Percentiles rank a stretch among this genome's conserved stretches.
Conservation (phyloP, 352 stramenopile species). For the Phytophthora hibernalis region DNA sequence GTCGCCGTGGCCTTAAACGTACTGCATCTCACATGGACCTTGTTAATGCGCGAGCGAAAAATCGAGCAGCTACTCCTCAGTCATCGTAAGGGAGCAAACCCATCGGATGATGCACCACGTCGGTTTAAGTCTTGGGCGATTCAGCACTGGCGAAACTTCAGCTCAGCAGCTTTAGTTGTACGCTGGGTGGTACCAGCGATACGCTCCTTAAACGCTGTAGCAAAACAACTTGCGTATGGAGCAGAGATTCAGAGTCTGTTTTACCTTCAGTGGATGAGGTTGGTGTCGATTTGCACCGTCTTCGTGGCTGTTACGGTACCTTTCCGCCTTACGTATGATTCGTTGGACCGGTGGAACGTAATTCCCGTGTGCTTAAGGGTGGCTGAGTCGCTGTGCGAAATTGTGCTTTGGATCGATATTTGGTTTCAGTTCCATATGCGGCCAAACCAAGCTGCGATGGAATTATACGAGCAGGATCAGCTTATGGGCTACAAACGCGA, state of each 20-base stretch:
- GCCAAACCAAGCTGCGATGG: constrained; percentile 57
- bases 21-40: constrained; percentile 50
- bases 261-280: constrained; percentile 61
- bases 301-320: constrained; percentile 59
- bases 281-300: constrained; percentile 55
- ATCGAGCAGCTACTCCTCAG: constrained; percentile 59
- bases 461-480: constrained; percentile 70
- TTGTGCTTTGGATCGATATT: constrained; percentile 62
- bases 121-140: constrained; percentile 21
- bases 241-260: constrained; percentile 64
- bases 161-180: constrained; percentile 2
- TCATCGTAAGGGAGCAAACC: constrained; percentile 24
- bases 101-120: constrained; percentile 7
- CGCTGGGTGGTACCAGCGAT: constrained; percentile 14
- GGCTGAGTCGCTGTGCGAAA: constrained; percentile 49
- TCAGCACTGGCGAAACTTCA: constrained; percentile 25
- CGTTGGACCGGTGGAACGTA: constrained; percentile 48
- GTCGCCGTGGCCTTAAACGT: constrained; percentile 33
- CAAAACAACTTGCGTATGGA: constrained; percentile 40
- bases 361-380: constrained; percentile 44
- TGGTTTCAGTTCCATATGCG: constrained; percentile 71
- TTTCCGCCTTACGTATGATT: constrained; percentile 67
- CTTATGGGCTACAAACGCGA: constrained; percentile 62
- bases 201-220: not conserved
- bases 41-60: constrained; percentile 55